Evolutionary conservation across 2,329 filamentous ascomycete genomes (phyloP).

Genomic region (Epichloe gansuensis): DNA sequence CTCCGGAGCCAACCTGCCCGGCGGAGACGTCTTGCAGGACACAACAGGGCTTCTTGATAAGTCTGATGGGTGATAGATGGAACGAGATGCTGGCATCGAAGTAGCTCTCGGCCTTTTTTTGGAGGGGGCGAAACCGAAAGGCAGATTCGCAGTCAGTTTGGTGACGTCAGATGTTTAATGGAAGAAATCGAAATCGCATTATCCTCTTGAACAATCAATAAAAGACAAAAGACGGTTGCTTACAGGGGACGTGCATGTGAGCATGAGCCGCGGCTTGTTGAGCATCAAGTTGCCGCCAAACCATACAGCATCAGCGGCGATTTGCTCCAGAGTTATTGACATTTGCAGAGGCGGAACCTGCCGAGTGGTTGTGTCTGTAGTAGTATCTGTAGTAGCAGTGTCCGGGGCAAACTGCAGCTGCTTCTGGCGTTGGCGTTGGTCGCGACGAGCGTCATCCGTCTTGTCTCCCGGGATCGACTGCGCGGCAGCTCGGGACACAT

Average conservation of each 20-base stretch:
- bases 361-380: neutral
- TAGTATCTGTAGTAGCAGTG: neutral
- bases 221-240: neutral
- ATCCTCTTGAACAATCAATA: neutral
- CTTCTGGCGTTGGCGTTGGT: neutral
- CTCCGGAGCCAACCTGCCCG: neutral
- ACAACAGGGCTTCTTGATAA: conserved; percentile 4
- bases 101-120: neutral
- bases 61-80: conserved; percentile 5
- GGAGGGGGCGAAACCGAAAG: neutral
- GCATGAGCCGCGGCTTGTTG: neutral
- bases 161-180: neutral
- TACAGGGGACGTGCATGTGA: neutral
- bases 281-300: neutral
- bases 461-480: neutral
- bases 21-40: conserved; percentile 2
- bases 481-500: neutral
- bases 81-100: conserved; percentile 1
- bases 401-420: neutral
- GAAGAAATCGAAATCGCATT: neutral
- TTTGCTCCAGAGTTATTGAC: neutral
- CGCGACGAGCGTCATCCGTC: neutral
- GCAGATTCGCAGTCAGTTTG: neutral
- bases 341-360: neutral
- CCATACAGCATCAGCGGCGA: neutral